Evolutionary conservation across 176 grass and related monocot species (phyloP).

Genomic region (Microstegium vimineum): DNA sequence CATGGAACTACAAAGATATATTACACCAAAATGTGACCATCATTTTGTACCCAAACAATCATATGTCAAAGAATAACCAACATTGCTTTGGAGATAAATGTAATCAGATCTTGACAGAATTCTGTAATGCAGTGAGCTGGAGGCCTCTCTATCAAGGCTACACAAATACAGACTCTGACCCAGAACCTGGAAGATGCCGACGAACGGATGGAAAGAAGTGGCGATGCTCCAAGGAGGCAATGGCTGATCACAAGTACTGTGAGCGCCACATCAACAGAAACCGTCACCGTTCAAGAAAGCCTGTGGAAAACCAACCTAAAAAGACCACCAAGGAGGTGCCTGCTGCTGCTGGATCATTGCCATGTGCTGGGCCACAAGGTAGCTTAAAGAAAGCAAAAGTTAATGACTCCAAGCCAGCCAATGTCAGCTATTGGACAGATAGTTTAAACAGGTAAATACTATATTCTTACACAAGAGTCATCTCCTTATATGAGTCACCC

Average conservation of each 20-base stretch:
- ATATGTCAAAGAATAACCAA: neutral
- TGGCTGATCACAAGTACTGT: slow-evolving; percentile 96
- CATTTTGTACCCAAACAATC: neutral
- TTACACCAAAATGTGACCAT: neutral
- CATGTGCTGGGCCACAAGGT: slow-evolving; percentile 24
- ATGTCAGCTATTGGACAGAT: slow-evolving; percentile 39
- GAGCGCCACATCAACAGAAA: slow-evolving; percentile 95
- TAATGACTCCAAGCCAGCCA: slow-evolving; percentile 26
- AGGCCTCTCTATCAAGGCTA: slow-evolving; percentile 58
- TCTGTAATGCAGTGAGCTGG: slow-evolving; percentile 62
- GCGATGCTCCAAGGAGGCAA: slow-evolving; percentile 86
- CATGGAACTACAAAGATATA: neutral
- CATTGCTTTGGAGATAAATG: neutral
- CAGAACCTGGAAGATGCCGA: slow-evolving; percentile 92
- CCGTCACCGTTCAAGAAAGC: slow-evolving; percentile 99
- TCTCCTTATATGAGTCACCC: neutral
- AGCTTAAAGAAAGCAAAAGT: slow-evolving; percentile 51
- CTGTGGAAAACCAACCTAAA: slow-evolving; percentile 85
- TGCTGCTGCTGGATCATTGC: slow-evolving; percentile 12
- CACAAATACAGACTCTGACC: slow-evolving; percentile 57
- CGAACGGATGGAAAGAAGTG: slow-evolving; percentile 98
- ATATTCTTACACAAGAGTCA: neutral
- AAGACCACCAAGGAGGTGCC: slow-evolving; percentile 42
- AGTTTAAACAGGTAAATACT: slow-evolving; percentile 37
- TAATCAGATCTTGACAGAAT: slow-evolving; percentile 5